Base-by-base conservation (phyloP, 2,329 filamentous ascomycete species). In the Talaromyces sp. region DNA sequence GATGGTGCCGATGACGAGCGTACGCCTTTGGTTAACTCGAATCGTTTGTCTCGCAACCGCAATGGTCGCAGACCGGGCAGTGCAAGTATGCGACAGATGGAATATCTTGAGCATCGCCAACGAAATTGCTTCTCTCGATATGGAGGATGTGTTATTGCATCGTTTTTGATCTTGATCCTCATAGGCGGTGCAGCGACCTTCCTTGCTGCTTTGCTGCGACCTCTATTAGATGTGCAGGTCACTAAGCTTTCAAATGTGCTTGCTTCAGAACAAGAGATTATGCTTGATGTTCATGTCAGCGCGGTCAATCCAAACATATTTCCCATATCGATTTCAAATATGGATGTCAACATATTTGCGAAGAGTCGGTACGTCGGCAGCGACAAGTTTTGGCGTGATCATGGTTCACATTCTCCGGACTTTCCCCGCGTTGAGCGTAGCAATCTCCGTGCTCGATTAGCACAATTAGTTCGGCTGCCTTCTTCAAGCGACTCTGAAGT, bases 261-360 rank as follows among this genome's bases (percentile, higher is more conserved):
- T 58, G 93, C 93, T 2, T 97, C 92, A 71, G 92, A 97, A 76
- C 92, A 97, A 76, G 93, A 98, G 75, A 85, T 99, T 49, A 97
- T 99, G 87, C 86, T 98, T 72, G 94, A 99, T 76, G 81, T 99
- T 58, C 87, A 91, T 22, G 92, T 99, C 66, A 87, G 87, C 70
- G 95, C 94, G 0, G 84, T 94, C 71, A 99, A 99, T 74, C 93
- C 94, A 0, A 99, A 98, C 71, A 88, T 97, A 47, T 90, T 98
- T 45, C 88, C 92, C 1, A 90, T 99, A 49, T 90, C 90, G 2
- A 87, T 99, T 43, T 89, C 91, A 68, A 89, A 93, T 56, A 90
- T 96, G 73, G 93, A 98, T 74, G 84, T 98, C 65, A 93, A 96
- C 72, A 86, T 99, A 37, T 98, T 98, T 77, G 95, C 95, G 35